These are phyloP conservation scores for Circinella umbellata DNA, from an alignment of 371 early-diverging fungal genomes.

Conservation along the genomic window DNA sequence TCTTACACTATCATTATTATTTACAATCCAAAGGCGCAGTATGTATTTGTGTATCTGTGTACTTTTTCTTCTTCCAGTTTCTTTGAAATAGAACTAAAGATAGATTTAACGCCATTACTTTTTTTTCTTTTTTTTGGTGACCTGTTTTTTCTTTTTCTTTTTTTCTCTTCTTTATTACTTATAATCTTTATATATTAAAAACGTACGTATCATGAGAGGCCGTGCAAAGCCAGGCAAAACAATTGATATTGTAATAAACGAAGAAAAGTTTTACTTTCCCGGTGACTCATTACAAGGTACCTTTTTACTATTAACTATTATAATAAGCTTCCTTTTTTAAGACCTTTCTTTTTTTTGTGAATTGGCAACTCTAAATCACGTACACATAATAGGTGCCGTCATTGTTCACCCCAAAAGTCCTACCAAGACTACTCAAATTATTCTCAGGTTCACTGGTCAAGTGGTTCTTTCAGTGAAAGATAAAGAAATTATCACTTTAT, in stretches of 20 bases:
- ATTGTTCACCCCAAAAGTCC: slow-evolving; percentile 45
- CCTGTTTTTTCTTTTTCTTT: not conserved
- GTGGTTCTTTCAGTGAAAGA: slow-evolving; percentile 36
- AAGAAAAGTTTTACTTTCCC: slow-evolving; percentile 56
- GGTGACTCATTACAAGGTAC: slow-evolving; percentile 49
- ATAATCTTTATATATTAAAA: not conserved
- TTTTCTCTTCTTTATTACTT: slow-evolving; percentile 6
- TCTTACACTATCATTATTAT: no score
- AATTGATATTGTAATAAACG: slow-evolving; percentile 41
- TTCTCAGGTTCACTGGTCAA: slow-evolving; percentile 42
- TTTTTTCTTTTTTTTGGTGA: not conserved
- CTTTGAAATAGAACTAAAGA: slow-evolving; percentile 9
- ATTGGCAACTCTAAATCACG: not conserved
- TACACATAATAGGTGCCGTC: slow-evolving; percentile 34
- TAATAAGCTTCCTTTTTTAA: not conserved
- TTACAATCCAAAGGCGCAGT: not conserved
- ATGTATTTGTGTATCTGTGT: not conserved
- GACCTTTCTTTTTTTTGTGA: not conserved
- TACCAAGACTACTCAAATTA: slow-evolving; percentile 42
- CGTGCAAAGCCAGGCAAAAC: slow-evolving; percentile 25
- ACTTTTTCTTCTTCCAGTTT: not conserved
- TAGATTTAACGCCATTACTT: slow-evolving; percentile 1
- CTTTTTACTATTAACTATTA: not conserved
- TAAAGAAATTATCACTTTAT: slow-evolving; percentile 38
- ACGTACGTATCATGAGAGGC: slow-evolving; percentile 5